Evolutionary conservation across 2,329 filamentous ascomycete species (phyloP).

Genomic region (Aspergillus tubingensis): DNA sequence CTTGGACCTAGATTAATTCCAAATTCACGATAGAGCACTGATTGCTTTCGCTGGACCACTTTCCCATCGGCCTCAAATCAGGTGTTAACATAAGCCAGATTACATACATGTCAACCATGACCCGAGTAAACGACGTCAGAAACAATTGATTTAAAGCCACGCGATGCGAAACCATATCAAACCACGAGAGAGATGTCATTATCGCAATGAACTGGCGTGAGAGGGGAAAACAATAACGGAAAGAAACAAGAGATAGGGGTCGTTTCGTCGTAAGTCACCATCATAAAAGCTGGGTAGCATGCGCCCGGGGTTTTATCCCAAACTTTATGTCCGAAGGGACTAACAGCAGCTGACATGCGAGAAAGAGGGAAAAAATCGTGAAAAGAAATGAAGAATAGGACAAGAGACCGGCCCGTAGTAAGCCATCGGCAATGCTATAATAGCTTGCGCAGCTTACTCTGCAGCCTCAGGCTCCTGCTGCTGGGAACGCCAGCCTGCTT

Average conservation of each 20-base stretch:
- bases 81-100: background rate
- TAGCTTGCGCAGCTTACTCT: background rate
- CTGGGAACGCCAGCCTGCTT: conserved; percentile 24
- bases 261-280: background rate
- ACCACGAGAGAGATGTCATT: background rate
- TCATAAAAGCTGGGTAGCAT: conserved; percentile 1
- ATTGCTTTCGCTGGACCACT: background rate
- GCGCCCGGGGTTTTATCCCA: background rate
- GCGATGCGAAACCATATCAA: background rate
- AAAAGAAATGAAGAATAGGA: background rate
- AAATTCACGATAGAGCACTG: background rate
- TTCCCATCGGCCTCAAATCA: background rate
- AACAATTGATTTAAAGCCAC: background rate
- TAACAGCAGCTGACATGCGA: background rate
- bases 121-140: background rate
- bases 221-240: background rate
- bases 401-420: background rate
- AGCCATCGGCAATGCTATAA: background rate
- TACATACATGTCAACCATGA: conserved; percentile 4
- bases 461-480: conserved; percentile 16
- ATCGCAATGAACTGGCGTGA: conserved; percentile 1
- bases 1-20: conserved; percentile 1
- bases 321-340: conserved; percentile 2
- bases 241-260: conserved; percentile 2
- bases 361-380: background rate